phyloP scores from a whole-genome alignment of 2,329 filamentous ascomycete genomes.

The Stagonosporopsis cucurbitacearum region DNA sequence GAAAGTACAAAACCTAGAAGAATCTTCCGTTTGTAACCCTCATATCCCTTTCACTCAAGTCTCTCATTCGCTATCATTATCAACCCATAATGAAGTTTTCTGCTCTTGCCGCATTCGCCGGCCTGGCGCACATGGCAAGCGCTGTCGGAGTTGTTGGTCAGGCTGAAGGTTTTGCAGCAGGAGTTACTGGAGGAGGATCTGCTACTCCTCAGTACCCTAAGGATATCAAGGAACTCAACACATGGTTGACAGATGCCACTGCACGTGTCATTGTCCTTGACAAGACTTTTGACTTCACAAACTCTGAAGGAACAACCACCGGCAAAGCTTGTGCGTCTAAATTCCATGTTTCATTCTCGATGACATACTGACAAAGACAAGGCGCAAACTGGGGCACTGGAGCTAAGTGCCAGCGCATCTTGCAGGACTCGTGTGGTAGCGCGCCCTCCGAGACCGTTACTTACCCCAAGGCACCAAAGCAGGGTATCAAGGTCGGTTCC shows the following conservation, averaged over 20 bases:
- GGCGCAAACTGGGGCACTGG: conserved; percentile 24
- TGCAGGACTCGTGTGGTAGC: conserved; percentile 26
- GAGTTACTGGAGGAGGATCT: conserved; percentile 19
- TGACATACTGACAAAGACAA: neutral
- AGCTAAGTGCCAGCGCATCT: conserved; percentile 22
- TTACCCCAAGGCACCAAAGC: conserved; percentile 41
- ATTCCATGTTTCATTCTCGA: neutral
- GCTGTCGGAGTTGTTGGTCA: conserved; percentile 15
- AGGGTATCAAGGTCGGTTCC: conserved; percentile 42
- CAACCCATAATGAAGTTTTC: conserved; percentile 10
- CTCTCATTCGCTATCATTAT: conserved; percentile 3
- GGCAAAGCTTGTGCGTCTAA: conserved; percentile 16
- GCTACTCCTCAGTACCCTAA: conserved; percentile 20
- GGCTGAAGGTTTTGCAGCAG: conserved; percentile 17
- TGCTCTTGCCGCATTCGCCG: conserved; percentile 11
- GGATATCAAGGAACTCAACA: conserved; percentile 20
- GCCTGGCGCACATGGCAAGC: conserved; percentile 16
- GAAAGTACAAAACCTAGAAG: neutral
- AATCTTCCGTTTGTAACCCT: neutral
- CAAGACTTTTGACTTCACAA: conserved; percentile 32
- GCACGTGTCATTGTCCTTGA: conserved; percentile 48
- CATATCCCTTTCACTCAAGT: neutral
- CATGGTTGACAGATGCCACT: conserved; percentile 35
- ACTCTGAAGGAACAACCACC: conserved; percentile 29
- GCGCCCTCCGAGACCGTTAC: conserved; percentile 21